Percentiles rank a stretch among this genome's conserved stretches.
phyloP scores from a whole-genome alignment of 306 rosid genomes.

The Quercus aquifolioides region DNA sequence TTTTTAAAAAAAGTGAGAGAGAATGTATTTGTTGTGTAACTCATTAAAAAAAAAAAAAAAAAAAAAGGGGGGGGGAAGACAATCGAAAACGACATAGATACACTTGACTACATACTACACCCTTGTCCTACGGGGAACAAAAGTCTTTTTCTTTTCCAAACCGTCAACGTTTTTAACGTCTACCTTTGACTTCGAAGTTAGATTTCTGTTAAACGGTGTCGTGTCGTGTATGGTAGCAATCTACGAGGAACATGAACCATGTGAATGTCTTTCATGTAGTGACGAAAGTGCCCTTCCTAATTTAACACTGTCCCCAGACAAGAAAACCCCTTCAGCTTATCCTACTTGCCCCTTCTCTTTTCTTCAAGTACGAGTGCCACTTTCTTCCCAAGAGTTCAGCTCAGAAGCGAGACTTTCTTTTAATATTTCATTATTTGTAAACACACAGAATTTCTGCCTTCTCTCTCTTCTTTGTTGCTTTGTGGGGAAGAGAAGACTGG shows the following conservation, averaged over 20 bases:
- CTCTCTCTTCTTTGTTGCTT: background rate
- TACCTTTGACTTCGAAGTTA: background rate
- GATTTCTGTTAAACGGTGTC: background rate
- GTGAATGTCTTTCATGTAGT: background rate
- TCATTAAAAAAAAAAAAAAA: too few relatives aligned
- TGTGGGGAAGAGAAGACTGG: background rate
- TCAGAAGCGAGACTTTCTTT: slow-evolving; percentile 20
- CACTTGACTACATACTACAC: background rate
- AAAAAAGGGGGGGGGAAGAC: background rate
- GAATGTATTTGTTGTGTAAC: too few relatives aligned
- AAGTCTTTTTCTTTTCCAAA: background rate
- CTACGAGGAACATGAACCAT: slow-evolving; percentile 27
- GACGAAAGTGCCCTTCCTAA: slow-evolving; percentile 24
- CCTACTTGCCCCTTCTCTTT: background rate
- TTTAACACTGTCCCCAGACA: slow-evolving; percentile 8
- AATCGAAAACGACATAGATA: background rate
- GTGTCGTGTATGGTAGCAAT: slow-evolving; percentile 18
- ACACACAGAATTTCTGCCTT: slow-evolving; percentile 17
- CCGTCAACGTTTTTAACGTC: background rate
- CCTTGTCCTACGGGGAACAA: background rate
- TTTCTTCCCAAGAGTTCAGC: slow-evolving; percentile 3
- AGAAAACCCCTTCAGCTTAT: background rate
- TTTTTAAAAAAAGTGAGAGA: too few relatives aligned
- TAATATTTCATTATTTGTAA: background rate
- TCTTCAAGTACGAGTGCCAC: slow-evolving; percentile 34